Percentiles rank a stretch among this genome's conserved stretches.
Evolutionary conservation across 1,284 basidiomycete species (phyloP).

Genomic region (Ganoderma lingzhi): DNA sequence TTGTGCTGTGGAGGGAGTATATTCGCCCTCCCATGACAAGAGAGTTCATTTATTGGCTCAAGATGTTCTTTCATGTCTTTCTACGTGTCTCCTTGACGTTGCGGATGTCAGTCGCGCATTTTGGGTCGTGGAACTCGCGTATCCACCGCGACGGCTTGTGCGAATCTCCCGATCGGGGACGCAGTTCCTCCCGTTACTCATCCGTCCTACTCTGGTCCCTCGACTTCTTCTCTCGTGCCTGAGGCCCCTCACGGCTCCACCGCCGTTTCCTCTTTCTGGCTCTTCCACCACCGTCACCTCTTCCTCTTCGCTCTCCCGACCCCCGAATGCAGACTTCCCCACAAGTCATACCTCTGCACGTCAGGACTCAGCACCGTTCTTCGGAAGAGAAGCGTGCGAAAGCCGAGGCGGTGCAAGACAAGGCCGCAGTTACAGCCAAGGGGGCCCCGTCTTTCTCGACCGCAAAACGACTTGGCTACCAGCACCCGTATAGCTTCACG

Average conservation of each 20-base stretch:
- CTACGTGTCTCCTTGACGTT: too few relatives aligned
- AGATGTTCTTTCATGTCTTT: too few relatives aligned
- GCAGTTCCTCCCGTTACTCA: slow-evolving; percentile 3
- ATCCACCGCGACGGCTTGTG: slow-evolving; percentile 26
- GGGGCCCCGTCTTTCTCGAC: slow-evolving; percentile 21
- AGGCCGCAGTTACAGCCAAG: neutral
- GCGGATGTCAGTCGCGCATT: too few relatives aligned
- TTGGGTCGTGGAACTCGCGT: slow-evolving; percentile 15
- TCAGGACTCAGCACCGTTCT: neutral
- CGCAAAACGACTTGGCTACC: slow-evolving; percentile 11
- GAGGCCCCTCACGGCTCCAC: neutral
- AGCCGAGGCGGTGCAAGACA: neutral
- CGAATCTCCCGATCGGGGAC: slow-evolving; percentile 12
- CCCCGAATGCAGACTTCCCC: slow-evolving; percentile 5
- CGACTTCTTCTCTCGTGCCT: neutral
- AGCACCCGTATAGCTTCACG: slow-evolving; percentile 36
- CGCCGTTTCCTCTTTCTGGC: neutral
- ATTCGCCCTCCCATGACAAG: too few relatives aligned
- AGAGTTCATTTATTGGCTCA: too few relatives aligned
- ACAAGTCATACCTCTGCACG: slow-evolving; percentile 2
- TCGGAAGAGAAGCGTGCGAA: slow-evolving; percentile 7
- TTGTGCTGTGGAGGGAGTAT: too few relatives aligned
- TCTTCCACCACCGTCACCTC: slow-evolving; percentile 11
- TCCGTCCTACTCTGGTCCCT: neutral
- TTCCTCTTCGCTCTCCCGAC: slow-evolving; percentile 6